Evolutionary conservation across 108 stramenopile genomes (phyloP).

Genomic region (Discostella pseudostelligera): DNA sequence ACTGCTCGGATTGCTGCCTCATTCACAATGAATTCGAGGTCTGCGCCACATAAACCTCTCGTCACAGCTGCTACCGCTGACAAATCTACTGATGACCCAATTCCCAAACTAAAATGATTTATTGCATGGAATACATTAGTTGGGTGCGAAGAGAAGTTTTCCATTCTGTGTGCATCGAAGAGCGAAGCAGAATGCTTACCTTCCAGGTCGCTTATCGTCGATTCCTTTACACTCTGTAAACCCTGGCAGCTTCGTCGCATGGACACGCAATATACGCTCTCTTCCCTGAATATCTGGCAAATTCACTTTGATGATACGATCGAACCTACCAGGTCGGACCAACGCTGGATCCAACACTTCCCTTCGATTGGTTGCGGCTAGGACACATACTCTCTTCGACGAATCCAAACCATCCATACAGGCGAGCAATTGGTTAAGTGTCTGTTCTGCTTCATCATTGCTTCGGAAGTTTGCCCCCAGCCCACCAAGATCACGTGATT

Average conservation of each 20-base stretch:
- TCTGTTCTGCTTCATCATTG: constrained; percentile 89
- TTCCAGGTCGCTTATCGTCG: constrained; percentile 52
- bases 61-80: constrained; percentile 75
- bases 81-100: constrained; percentile 60
- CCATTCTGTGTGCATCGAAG: background rate
- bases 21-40: constrained; percentile 93
- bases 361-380: constrained; percentile 85
- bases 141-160: background rate
- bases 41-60: constrained; percentile 88
- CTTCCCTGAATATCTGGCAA: constrained; percentile 82
- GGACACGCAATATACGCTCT: constrained; percentile 85
- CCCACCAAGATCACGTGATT: constrained; percentile 64
- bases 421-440: constrained; percentile 83
- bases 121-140: background rate
- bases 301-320: constrained; percentile 84
- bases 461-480: constrained; percentile 48
- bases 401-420: constrained; percentile 89
- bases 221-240: constrained; percentile 68
- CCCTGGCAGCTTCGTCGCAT: constrained; percentile 78
- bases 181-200: constrained; percentile 8
- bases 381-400: constrained; percentile 67
- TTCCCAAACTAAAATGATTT: constrained; percentile 42
- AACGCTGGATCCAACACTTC: constrained; percentile 89
- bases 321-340: constrained; percentile 92
- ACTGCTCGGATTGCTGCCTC: constrained; percentile 94